Base-by-base conservation (phyloP, 441 rosid species). In the Syzygium malaccense region DNA sequence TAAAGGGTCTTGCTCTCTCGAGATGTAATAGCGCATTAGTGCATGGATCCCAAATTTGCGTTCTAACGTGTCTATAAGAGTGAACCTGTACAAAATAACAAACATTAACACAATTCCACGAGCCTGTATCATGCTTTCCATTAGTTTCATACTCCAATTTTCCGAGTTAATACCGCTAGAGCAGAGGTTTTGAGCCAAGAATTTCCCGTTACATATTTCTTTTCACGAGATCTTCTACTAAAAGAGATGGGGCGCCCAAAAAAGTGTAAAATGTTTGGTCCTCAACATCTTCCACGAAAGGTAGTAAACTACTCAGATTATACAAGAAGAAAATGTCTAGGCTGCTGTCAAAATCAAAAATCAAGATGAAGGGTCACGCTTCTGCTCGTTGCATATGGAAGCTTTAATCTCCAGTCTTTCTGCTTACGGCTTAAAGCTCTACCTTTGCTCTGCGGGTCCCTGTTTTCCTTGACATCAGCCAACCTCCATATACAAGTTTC, bases 401-500 rank as follows among this genome's bases (percentile, higher is more conserved):
- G 89, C 71, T 85, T 95, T 87, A 96, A 87, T 89, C 99, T 94
- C 94, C 96, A 94, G 86, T 96, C 99, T 91, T 90, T 96, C 91
- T 91, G 95, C 93, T 96, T 97, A n/a, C 96, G 95, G 92, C 93
- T 96, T 79, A 96, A 86, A n/a, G 85, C 55, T 87, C 91, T 85
- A 55, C 98, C 99, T 93, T 94, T 98, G 93, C 94, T 92, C 88
- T 90, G 90, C 20, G 95, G 98, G 88, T 96, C 97, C 92, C 98
- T 92, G 91, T 97, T 96, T 88, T 95, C 99, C 94, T 88, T 95
- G 87, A 95, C 98, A 88, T 95, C 94, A 51, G 98, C 98, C 92
- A 98, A 89, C 91, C 94, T 97, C 99, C 99, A 98, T 28, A 94
- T 87, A 88, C 99, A 98, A 51, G 66, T 92, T 85, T 91, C 96